Conservation (phyloP, 1,139 yeast species). For the Magnusiomyces tetraspermus region DNA sequence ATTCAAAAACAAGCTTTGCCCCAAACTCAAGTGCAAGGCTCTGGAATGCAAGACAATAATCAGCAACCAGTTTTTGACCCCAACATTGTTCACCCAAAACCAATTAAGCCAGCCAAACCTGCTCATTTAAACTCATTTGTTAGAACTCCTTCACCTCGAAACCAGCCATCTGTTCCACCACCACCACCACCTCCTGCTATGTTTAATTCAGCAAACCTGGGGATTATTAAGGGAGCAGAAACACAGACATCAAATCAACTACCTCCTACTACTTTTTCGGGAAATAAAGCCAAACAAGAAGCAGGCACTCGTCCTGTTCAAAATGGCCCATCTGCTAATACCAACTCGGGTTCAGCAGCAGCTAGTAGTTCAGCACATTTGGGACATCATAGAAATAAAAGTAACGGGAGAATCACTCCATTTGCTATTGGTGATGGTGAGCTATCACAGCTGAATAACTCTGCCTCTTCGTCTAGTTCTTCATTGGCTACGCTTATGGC, state of each 20-base stretch:
- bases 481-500: neutral
- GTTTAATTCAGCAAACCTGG: neutral
- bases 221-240: neutral
- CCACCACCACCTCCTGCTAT: neutral
- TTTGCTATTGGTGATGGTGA: neutral
- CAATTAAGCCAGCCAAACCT: neutral
- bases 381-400: neutral
- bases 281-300: neutral
- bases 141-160: neutral
- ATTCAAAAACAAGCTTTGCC: too few relatives aligned
- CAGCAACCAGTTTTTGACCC: neutral
- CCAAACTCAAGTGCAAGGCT: neutral
- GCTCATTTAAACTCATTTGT: neutral
- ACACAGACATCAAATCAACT: too few relatives aligned
- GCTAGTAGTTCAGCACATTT: neutral
- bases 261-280: neutral
- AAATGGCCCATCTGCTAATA: neutral
- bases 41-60: too few relatives aligned
- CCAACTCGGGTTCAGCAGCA: neutral
- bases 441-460: neutral
- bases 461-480: constrained; percentile 1
- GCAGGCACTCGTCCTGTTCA: neutral
- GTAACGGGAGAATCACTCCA: neutral
- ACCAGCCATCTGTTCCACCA: neutral
- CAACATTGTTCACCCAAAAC: neutral